These are phyloP conservation scores for Croton setiger DNA, from an alignment of 441 rosid species.

Conservation along the genomic window DNA sequence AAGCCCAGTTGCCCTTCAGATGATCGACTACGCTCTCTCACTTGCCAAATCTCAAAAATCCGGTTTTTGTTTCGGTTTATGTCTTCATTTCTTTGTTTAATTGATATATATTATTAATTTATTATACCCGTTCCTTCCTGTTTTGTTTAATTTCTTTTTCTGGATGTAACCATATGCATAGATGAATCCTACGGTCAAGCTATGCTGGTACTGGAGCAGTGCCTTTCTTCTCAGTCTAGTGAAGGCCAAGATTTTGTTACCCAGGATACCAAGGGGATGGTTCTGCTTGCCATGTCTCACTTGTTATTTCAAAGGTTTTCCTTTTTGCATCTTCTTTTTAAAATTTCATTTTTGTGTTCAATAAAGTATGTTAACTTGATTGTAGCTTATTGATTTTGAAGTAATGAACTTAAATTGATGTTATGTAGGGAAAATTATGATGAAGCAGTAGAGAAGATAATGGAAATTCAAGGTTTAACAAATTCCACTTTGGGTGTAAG, in stretches of 20 bases:
- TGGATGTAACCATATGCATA: conserved; percentile 15
- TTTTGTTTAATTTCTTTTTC: conserved; percentile 3
- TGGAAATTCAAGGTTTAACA: conserved; percentile 33
- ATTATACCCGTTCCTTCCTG: background rate
- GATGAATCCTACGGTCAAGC: conserved; percentile 81
- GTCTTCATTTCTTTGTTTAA: conserved; percentile 2
- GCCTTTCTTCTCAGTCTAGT: conserved; percentile 51
- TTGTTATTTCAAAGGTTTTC: conserved; percentile 61
- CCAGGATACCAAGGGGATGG: conserved; percentile 58
- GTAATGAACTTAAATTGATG: background rate
- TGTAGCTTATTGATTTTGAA: background rate
- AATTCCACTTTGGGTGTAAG: conserved; percentile 44
- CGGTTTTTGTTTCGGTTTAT: conserved; percentile 34
- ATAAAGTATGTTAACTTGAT: background rate
- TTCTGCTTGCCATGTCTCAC: conserved; percentile 81
- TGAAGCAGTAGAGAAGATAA: conserved; percentile 74
- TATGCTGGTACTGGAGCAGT: conserved; percentile 78
- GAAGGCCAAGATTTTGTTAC: conserved; percentile 37
- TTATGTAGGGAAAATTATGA: conserved; percentile 47
- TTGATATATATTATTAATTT: background rate
- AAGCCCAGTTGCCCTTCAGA: conserved; percentile 72
- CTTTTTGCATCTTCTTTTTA: background rate
- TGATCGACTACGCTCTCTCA: conserved; percentile 83
- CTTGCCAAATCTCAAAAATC: conserved; percentile 64
- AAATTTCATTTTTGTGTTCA: background rate